These are phyloP conservation scores for Lachnellula arida DNA, from an alignment of 2,329 filamentous ascomycete genomes.

Conservation along the genomic window DNA sequence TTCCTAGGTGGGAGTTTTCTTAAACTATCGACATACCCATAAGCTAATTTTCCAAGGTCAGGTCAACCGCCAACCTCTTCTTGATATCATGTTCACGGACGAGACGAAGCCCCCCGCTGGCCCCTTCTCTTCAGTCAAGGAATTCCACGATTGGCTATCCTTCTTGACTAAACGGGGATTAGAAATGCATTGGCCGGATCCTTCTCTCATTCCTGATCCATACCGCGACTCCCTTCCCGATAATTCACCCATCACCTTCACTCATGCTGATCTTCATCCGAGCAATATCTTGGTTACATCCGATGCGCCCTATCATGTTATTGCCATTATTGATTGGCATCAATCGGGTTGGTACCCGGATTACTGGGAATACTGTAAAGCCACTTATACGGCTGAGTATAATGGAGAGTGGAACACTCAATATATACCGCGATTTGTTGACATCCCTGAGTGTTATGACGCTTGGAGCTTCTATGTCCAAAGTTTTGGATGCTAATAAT, in stretches of 20 bases:
- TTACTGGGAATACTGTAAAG: conserved; percentile 35
- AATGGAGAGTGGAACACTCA: conserved; percentile 8
- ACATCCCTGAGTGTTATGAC: too few species aligned
- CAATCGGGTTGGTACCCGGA: conserved; percentile 35
- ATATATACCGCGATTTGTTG: too few species aligned
- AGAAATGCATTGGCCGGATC: too few species aligned
- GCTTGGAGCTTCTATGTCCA: too few species aligned
- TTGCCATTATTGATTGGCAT: conserved; percentile 33
- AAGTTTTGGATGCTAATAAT: too few species aligned
- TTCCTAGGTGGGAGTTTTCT: conserved; percentile 10
- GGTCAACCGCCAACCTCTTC: conserved; percentile 17
- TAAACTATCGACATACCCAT: not conserved
- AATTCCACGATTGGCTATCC: conserved; percentile 28
- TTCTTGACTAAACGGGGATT: not conserved
- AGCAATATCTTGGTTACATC: conserved; percentile 33
- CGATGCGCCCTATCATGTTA: conserved; percentile 18
- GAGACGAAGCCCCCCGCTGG: conserved; percentile 17
- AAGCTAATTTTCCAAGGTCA: conserved; percentile 4
- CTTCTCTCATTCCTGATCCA: too few species aligned
- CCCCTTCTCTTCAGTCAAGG: conserved; percentile 21
- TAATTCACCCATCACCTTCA: conserved; percentile 27
- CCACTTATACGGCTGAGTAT: conserved; percentile 5
- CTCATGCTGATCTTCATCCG: conserved; percentile 33
- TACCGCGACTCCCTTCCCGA: too few species aligned
- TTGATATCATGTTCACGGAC: conserved; percentile 20